Evolutionary conservation across 148 eudicot species (phyloP).

Genomic region (Amaranthus palmeri): DNA sequence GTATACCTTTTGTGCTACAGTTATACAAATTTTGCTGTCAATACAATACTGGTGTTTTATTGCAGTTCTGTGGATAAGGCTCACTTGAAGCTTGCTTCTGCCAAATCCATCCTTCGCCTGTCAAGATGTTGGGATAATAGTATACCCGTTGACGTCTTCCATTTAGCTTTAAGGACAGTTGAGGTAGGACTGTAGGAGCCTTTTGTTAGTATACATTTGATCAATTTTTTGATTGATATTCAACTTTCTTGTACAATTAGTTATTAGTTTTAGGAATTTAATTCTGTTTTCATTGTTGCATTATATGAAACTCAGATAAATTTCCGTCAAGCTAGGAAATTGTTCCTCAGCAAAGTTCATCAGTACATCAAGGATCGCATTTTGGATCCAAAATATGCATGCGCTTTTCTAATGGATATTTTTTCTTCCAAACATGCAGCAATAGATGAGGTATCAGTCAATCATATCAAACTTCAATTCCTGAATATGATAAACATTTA

Average conservation of each 20-base stretch:
- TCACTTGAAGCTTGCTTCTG: slow-evolving; percentile 89
- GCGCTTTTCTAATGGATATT: slow-evolving; percentile 73
- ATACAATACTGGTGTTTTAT: slow-evolving; percentile 15
- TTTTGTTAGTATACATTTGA: slow-evolving; percentile 3
- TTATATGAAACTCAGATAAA: slow-evolving; percentile 43
- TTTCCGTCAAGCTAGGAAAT: slow-evolving; percentile 72
- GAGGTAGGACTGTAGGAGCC: slow-evolving; percentile 63
- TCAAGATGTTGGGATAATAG: slow-evolving; percentile 87
- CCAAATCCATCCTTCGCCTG: slow-evolving; percentile 89
- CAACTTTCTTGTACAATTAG: neutral
- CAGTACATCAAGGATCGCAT: slow-evolving; percentile 86
- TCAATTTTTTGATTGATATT: neutral
- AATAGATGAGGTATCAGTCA: slow-evolving; percentile 62
- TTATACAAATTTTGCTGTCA: slow-evolving; percentile 6
- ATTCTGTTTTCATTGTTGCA: slow-evolving; percentile 6
- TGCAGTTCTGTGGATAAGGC: slow-evolving; percentile 83
- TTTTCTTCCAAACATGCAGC: slow-evolving; percentile 44
- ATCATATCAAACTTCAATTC: slow-evolving; percentile 1
- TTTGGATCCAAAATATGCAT: slow-evolving; percentile 91
- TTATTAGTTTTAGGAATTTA: neutral
- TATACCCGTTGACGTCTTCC: slow-evolving; percentile 76
- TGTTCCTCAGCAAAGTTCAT: slow-evolving; percentile 75
- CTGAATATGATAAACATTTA: neutral
- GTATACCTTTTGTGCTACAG: slow-evolving; percentile 9
- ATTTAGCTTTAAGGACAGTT: slow-evolving; percentile 66